Percentiles rank a stretch among this genome's conserved stretches.
phyloP scores from a whole-genome alignment of 2,329 filamentous ascomycete species.

The Aspergillus novoparasiticus region DNA sequence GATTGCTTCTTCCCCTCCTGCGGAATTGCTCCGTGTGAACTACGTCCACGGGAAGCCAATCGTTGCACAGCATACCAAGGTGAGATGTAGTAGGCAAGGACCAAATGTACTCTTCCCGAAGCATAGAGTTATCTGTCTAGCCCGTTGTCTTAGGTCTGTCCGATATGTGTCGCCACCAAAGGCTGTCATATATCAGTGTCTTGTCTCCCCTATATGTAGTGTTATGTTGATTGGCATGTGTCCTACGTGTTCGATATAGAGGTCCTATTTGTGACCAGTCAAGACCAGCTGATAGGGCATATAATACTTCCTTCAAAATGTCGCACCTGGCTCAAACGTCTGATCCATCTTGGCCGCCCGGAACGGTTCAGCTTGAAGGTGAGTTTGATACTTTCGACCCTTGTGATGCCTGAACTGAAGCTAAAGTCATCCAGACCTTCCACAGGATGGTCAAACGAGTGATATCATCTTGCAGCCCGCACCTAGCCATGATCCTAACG shows the following conservation, averaged over 20 bases:
- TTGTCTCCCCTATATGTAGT: neutral
- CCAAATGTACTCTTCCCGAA: neutral
- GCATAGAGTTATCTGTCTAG: neutral
- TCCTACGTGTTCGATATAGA: neutral
- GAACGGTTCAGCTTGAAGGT: neutral
- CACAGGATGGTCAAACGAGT: neutral
- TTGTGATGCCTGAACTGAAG: neutral
- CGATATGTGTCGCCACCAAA: neutral
- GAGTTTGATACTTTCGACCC: accelerated
- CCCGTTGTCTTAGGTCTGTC: neutral
- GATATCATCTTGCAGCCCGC: neutral
- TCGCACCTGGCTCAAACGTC: neutral
- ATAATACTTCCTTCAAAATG: neutral
- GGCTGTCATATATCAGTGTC: neutral
- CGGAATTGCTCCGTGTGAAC: neutral
- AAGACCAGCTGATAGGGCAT: neutral
- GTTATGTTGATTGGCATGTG: neutral
- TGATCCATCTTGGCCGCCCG: neutral
- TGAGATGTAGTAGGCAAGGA: neutral
- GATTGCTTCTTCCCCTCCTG: neutral
- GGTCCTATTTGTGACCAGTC: neutral
- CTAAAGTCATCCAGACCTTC: neutral
- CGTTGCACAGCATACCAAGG: neutral
- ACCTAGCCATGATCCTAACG: neutral
- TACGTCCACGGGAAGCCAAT: neutral